Evolutionary conservation across 306 rosid species (phyloP), one percentile per base, ranked within the genome.

Genomic region (Aeschynomene evenia): DNA sequence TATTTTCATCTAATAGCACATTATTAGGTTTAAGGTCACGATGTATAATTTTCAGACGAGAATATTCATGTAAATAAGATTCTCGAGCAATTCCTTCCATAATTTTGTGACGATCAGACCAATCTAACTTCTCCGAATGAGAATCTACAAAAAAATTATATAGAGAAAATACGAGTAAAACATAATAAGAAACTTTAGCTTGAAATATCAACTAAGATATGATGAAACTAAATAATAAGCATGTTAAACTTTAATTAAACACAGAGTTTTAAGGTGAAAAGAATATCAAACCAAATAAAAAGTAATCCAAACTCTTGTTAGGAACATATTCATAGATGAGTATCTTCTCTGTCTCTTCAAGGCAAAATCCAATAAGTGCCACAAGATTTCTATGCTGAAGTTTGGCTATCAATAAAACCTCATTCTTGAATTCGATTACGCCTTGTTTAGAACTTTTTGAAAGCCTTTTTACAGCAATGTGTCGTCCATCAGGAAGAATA

Each of bases 381-480:
- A 63, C 54, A 42, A 63, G 1, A 63, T 63, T 63, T 42, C 37
- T 42, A 4, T 63, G 54, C 24, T 63, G 69, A 42, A 63, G 69
- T 2, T 42, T 63, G n/a, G 54, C 69, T 23, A 63, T 40, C n/a
- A 40, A 10, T 40, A 40, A 40, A 40, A 40, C n/a, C 5, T 37
- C 43, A 9, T 37, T 37, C 11, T 37, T 37, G 43, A 37, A 37
- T 37, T 37, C 43, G 11, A 14, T 3, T 10, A 5, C 46, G 0
- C 54, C 54, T 63, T 63, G 69, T 5, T 4, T 63, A n/a, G 69
- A 63, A 42, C 9, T 63, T 42, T 0, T 23, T 42, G 54, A 61
- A 3, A 63, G 69, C 11, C 69, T 63, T 22, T 63, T 63, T 9
- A 42, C 69, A 1, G 39, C 54, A 14, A 63, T 43, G 8, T 4